phyloP scores from a whole-genome alignment of 2,329 filamentous ascomycete species.

The Stagonosporopsis vannaccii region DNA sequence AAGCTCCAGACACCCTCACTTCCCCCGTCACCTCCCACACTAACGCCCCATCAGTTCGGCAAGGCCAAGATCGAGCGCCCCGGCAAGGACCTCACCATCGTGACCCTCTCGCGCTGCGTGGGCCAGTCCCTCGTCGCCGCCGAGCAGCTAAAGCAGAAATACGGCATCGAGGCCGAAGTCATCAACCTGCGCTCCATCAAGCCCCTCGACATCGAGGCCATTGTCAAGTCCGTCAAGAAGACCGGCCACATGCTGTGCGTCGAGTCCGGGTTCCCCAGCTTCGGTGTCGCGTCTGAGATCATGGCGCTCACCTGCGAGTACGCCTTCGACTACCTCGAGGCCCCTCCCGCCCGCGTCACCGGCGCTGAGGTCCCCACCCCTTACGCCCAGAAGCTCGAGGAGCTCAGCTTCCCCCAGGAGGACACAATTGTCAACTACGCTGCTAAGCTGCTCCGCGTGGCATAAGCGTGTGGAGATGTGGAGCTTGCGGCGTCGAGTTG shows the following conservation, averaged over 20 bases:
- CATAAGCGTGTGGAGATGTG: constrained; percentile 35
- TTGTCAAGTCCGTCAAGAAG: constrained; percentile 98
- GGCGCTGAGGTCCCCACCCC: constrained; percentile 97
- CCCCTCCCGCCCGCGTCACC: constrained; percentile 90
- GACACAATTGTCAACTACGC: constrained; percentile 85
- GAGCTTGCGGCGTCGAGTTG: neutral
- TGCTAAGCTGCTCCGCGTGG: constrained; percentile 82
- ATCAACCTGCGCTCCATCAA: constrained; percentile 98
- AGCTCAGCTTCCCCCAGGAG: constrained; percentile 94
- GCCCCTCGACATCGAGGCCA: constrained; percentile 92
- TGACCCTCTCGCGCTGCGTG: constrained; percentile 92
- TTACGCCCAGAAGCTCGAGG: constrained; percentile 90
- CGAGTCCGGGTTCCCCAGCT: constrained; percentile 95
- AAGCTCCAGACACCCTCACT: constrained; percentile 25
- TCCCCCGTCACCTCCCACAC: constrained; percentile 21
- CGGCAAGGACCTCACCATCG: constrained; percentile 95
- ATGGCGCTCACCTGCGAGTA: constrained; percentile 97
- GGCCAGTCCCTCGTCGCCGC: constrained; percentile 89
- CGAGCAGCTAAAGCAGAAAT: constrained; percentile 92
- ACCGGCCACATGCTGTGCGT: constrained; percentile 89
- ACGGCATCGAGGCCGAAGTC: constrained; percentile 94
- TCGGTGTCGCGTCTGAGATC: constrained; percentile 91
- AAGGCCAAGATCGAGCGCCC: constrained; percentile 99
- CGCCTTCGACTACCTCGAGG: constrained; percentile 95
- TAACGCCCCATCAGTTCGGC: constrained; percentile 67